These are phyloP conservation scores for Nepenthes alata DNA, from an alignment of 179 eudicot species.

Conservation along the genomic window DNA sequence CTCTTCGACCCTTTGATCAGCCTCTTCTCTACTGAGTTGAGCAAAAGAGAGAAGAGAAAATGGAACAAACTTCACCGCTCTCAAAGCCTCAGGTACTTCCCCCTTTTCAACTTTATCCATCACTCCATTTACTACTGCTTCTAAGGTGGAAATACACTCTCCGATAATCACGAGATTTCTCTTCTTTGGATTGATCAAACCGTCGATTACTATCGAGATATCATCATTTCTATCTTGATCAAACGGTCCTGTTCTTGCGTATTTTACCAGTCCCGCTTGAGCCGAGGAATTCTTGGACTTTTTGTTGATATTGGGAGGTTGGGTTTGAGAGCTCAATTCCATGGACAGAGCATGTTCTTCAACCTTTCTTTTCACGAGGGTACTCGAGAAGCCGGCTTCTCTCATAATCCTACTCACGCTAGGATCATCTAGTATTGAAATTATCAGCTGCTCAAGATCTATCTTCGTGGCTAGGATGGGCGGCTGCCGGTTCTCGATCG, in stretches of 20 bases:
- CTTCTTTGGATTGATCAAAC: slow-evolving; percentile 18
- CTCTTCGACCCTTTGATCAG: slow-evolving; percentile 45
- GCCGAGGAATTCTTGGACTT: slow-evolving; percentile 10
- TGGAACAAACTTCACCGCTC: slow-evolving; percentile 39
- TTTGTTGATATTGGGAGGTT: slow-evolving; percentile 6
- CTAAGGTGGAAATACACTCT: slow-evolving; percentile 28
- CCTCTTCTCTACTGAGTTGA: slow-evolving; percentile 33
- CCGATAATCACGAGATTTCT: slow-evolving; percentile 45
- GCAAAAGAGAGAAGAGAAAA: slow-evolving; percentile 35
- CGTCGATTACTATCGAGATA: slow-evolving; percentile 30
- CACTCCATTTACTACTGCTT: slow-evolving; percentile 33
- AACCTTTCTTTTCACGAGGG: slow-evolving; percentile 53
- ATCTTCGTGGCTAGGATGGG: slow-evolving; percentile 51
- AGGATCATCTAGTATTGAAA: slow-evolving; percentile 65
- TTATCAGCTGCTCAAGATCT: slow-evolving; percentile 57
- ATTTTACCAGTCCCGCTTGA: not conserved
- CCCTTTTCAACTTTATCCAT: slow-evolving; percentile 51
- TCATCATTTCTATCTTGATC: slow-evolving; percentile 24
- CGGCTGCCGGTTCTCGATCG: slow-evolving; percentile 56
- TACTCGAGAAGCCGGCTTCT: slow-evolving; percentile 68
- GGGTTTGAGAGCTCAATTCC: slow-evolving; percentile 23
- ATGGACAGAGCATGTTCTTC: slow-evolving; percentile 40
- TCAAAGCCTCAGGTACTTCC: slow-evolving; percentile 32
- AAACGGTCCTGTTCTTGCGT: slow-evolving; percentile 1
- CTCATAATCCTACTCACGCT: slow-evolving; percentile 78